Percentiles rank a stretch among this genome's conserved stretches.
phyloP scores from a whole-genome alignment of 345 rosid species.

The Laguncularia racemosa region DNA sequence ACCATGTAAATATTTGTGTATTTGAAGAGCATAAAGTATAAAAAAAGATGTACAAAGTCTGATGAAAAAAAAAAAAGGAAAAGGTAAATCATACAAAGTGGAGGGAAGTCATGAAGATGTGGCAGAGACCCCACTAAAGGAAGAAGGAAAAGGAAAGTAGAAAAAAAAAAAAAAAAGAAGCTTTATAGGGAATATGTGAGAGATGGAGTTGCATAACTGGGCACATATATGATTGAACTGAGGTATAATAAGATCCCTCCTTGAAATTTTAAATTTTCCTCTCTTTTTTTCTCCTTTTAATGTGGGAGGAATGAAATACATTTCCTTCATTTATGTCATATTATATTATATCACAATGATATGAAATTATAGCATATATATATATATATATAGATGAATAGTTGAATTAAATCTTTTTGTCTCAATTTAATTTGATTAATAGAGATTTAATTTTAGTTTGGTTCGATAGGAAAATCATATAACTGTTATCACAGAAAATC shows the following conservation, averaged over 20 bases:
- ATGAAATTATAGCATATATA: no score
- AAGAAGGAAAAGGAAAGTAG: constrained; percentile 11
- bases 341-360: no score
- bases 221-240: constrained; percentile 39
- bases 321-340: no score
- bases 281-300: background rate
- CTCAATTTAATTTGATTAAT: background rate
- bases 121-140: constrained; percentile 29
- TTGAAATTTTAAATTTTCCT: background rate
- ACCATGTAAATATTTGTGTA: constrained; percentile 4
- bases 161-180: constrained; percentile 23
- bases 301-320: background rate
- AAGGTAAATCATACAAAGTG: constrained; percentile 29
- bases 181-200: constrained; percentile 55
- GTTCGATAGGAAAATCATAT: background rate
- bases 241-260: constrained; percentile 16
- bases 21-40: background rate
- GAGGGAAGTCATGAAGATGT: constrained; percentile 25
- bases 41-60: constrained; percentile 14
- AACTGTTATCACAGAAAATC: no score
- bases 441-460: background rate
- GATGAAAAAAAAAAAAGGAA: constrained; percentile 6
- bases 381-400: no score
- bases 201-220: constrained; percentile 12
- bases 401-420: no score